phyloP scores from a whole-genome alignment of 805 yeast genomes.

The Monosporozyma yasuniensis region DNA sequence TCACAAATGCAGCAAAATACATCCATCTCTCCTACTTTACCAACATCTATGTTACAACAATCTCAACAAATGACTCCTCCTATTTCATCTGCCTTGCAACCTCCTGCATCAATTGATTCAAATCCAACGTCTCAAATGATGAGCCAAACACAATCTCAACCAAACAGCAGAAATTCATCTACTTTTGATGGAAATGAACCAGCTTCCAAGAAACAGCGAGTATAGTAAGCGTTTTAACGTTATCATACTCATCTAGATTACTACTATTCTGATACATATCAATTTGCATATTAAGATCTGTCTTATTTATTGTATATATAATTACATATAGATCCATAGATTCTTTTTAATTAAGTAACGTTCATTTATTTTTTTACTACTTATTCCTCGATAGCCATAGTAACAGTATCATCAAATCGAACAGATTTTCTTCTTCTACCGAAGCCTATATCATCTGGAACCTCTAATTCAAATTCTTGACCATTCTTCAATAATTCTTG shows the following conservation, averaged over 20 bases:
- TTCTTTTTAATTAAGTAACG: background rate
- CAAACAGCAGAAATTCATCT: background rate
- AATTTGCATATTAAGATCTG: background rate
- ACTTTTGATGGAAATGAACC: conserved; percentile 8
- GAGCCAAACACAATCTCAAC: background rate
- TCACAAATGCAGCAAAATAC: background rate
- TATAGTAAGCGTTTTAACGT: conserved; percentile 1
- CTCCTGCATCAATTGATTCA: background rate
- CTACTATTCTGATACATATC: background rate
- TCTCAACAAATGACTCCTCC: background rate
- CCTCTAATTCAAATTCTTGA: conserved; percentile 40
- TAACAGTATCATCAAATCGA: conserved; percentile 54
- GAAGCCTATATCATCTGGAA: conserved; percentile 30
- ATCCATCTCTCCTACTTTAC: background rate
- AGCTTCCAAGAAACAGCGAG: conserved; percentile 12
- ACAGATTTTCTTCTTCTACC: conserved; percentile 47
- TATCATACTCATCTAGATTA: too few species aligned
- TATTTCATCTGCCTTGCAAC: background rate
- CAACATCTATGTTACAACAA: conserved; percentile 2
- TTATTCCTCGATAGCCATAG: conserved; percentile 37
- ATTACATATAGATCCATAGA: background rate
- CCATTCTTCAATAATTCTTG: conserved; percentile 40
- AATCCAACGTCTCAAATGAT: background rate
- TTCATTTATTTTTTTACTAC: background rate
- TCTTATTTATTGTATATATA: background rate